Evolutionary conservation across 2,329 filamentous ascomycete species (phyloP).

Genomic region (Fusarium camptoceras): DNA sequence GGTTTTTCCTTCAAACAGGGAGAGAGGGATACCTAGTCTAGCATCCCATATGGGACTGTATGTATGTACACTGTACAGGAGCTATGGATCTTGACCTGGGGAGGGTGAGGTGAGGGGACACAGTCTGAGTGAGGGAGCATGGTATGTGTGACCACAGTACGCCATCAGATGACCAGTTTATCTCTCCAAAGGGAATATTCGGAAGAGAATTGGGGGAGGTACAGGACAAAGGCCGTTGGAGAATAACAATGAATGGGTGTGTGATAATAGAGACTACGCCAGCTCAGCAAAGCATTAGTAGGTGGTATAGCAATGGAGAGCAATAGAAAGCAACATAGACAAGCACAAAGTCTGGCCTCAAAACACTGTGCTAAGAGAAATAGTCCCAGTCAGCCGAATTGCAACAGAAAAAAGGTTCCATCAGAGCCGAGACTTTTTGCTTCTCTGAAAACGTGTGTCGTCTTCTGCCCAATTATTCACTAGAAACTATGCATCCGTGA

Average conservation of each 20-base stretch:
- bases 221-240: constrained; percentile 13
- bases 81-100: constrained; percentile 1
- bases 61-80: constrained; percentile 1
- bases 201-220: constrained; percentile 28
- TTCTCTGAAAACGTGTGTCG: constrained; percentile 31
- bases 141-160: constrained; percentile 29
- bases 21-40: background rate
- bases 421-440: constrained; percentile 28
- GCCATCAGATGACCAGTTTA: constrained; percentile 37
- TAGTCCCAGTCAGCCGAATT: constrained; percentile 18
- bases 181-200: constrained; percentile 30
- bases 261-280: constrained; percentile 13
- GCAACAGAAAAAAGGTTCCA: constrained; percentile 18
- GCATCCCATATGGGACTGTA: constrained; percentile 5
- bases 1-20: constrained; percentile 5
- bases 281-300: constrained; percentile 17
- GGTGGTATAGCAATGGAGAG: background rate
- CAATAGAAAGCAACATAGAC: background rate
- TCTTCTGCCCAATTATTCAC: constrained; percentile 18
- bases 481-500: constrained; percentile 38
- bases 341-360: constrained; percentile 22
- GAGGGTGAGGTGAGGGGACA: constrained; percentile 10
- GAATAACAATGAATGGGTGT: constrained; percentile 27
- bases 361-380: constrained; percentile 6
- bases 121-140: constrained; percentile 18